These are phyloP conservation scores for Trametes versicolor DNA, from an alignment of 1,284 basidiomycete genomes.

Conservation along the genomic window DNA sequence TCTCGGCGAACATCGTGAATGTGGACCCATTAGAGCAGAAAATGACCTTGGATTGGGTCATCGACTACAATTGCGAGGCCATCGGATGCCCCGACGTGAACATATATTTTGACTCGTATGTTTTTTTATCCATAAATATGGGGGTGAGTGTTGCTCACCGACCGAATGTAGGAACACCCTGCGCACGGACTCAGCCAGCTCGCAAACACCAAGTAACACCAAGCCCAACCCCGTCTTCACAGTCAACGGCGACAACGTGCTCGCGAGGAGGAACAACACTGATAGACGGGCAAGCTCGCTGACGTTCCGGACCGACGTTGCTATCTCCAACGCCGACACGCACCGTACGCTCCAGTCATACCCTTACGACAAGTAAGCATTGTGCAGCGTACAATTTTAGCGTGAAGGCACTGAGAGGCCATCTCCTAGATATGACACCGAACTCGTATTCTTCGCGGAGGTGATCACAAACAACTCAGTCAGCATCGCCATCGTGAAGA, in stretches of 20 bases:
- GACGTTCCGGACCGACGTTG: conserved; percentile 36
- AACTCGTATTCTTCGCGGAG: conserved; percentile 22
- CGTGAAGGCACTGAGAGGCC: not conserved
- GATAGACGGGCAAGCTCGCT: conserved; percentile 32
- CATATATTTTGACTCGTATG: conserved; percentile 38
- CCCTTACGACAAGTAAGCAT: conserved; percentile 38
- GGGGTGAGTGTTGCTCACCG: not conserved
- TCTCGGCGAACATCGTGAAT: conserved; percentile 34
- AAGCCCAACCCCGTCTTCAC: conserved; percentile 34
- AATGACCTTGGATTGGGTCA: conserved; percentile 37
- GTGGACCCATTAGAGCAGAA: conserved; percentile 31
- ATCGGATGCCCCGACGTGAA: conserved; percentile 33
- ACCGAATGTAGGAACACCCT: conserved; percentile 27
- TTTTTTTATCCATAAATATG: not conserved
- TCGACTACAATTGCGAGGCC: conserved; percentile 25
- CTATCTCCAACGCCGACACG: conserved; percentile 30
- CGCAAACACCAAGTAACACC: conserved; percentile 21
- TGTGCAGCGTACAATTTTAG: no score
- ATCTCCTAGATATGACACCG: not conserved
- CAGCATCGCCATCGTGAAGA: conserved; percentile 17
- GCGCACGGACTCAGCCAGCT: conserved; percentile 10
- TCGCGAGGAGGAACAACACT: conserved; percentile 24
- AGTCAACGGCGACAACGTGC: conserved; percentile 30
- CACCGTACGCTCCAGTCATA: conserved; percentile 36
- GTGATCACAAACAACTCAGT: conserved; percentile 24